Base-by-base conservation (phyloP, 768 basidiomycete genomes). In the Calvatia gigantea region DNA sequence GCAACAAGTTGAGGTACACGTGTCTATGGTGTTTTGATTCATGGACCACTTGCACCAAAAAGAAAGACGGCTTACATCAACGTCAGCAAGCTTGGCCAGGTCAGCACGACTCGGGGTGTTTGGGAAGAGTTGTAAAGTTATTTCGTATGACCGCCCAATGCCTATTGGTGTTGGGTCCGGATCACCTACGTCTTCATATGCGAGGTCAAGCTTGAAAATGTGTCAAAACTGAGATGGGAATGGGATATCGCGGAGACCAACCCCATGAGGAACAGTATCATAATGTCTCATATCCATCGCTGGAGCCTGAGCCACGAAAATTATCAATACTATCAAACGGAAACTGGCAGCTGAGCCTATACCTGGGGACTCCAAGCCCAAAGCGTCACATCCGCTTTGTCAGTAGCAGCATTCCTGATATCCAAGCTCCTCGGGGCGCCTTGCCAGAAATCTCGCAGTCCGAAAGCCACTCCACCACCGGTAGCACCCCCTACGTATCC, bases 121-220 rank as follows among this genome's bases (percentile, higher is more conserved):
- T 4, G 64, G 37, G 58, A 71, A 67, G n/a, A 74, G 59, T 54
- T 73, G 69, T n/a, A 74, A 39, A 9, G 67, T 62, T 8, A 63
- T 61, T 56, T 73, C 72, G 49, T 72, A 73, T 1, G 71, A 73
- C 17, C 71, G 64, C n/a, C 73, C 73, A 11, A 73, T 61, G 31
- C 73, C 73, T 4, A 61, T 65, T 15, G 72, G 73, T 28, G 67
- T 65, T 6, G 72, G 73, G 44, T 73, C 65, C 0, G 73, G 73
- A 46, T 74, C 58, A 2, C 72, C 73, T 4, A 74, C 71, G 39
- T 74, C 73, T 59, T 74, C 73, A 51, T 74, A 73, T 8, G 72
- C 57, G 7, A 74, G 65, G 41, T 74, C 71, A 12, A 74, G 61
- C 73, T 74, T 49, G 4, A 23, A 41, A 1, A 32, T 29, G 17